phyloP scores from a whole-genome alignment of 2,329 filamentous ascomycete genomes.

The Zymoseptoria tritici region DNA sequence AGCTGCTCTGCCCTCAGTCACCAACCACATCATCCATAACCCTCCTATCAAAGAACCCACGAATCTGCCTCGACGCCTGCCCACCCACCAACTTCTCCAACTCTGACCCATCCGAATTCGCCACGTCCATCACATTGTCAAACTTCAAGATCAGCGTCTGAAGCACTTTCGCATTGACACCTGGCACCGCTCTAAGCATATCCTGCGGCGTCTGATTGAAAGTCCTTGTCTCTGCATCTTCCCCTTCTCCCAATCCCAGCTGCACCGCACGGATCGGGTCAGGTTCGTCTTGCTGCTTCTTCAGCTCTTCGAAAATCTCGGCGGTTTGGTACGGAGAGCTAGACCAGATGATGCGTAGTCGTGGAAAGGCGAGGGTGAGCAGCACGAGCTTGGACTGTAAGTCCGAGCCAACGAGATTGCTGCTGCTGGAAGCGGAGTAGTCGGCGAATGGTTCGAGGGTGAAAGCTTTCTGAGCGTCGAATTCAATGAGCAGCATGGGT shows the following conservation, averaged over 20 bases:
- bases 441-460: slow-evolving; percentile 62
- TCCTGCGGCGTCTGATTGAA: slow-evolving; percentile 86
- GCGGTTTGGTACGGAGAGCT: slow-evolving; percentile 90
- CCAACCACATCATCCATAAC: slow-evolving; percentile 43
- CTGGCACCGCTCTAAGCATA: slow-evolving; percentile 79
- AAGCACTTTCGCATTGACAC: slow-evolving; percentile 72
- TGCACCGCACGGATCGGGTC: slow-evolving; percentile 82
- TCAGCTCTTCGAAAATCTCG: slow-evolving; percentile 91
- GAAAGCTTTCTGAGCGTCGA: slow-evolving; percentile 95
- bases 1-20: slow-evolving; percentile 10
- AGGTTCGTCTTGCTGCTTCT: slow-evolving; percentile 81
- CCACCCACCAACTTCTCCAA: slow-evolving; percentile 68
- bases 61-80: slow-evolving; percentile 68
- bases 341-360: slow-evolving; percentile 87
- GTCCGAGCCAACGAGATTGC: slow-evolving; percentile 58
- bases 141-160: slow-evolving; percentile 63
- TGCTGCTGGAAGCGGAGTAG: slow-evolving; percentile 53
- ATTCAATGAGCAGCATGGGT: slow-evolving; percentile 92
- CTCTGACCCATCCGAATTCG: slow-evolving; percentile 73
- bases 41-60: slow-evolving; percentile 68
- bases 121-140: slow-evolving; percentile 71
- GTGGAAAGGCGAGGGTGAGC: slow-evolving; percentile 84
- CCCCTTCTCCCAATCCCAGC: slow-evolving; percentile 63
- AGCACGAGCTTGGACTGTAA: slow-evolving; percentile 88
- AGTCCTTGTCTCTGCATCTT: slow-evolving; percentile 49